Conservation (phyloP, 306 rosid species). For the Cucurbita ficifolia region DNA sequence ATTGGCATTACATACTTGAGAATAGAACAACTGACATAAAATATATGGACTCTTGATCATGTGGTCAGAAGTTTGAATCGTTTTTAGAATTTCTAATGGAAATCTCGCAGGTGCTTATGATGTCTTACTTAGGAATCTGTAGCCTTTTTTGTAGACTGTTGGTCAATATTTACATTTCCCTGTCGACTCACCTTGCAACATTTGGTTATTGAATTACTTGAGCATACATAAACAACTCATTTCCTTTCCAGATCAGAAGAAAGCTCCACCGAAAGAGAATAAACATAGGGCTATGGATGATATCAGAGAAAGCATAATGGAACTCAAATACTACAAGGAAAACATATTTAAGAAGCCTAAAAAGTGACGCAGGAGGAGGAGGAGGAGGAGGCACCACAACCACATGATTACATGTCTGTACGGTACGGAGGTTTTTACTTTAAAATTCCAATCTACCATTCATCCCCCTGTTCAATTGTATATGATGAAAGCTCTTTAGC, state of each 20-base stretch:
- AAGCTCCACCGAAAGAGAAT: conserved; percentile 49
- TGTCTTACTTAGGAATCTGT: neutral
- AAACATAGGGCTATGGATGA: conserved; percentile 96
- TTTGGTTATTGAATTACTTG: neutral
- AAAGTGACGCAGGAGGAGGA: conserved; percentile 25
- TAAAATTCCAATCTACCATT: neutral
- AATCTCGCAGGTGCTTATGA: neutral
- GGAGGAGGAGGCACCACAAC: neutral
- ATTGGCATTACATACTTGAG: neutral
- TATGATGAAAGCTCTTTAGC: neutral
- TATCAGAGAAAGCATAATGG: conserved; percentile 74
- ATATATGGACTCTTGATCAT: too few species aligned
- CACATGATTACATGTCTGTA: neutral
- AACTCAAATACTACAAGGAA: conserved; percentile 64
- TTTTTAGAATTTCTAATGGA: neutral
- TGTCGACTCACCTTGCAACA: neutral
- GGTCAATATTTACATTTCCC: neutral
- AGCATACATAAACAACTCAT: neutral
- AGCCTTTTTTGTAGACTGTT: neutral
- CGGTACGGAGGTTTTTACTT: neutral
- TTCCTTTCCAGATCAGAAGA: conserved; percentile 43
- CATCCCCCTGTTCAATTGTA: neutral
- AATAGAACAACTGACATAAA: too few species aligned
- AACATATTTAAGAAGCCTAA: conserved; percentile 57
- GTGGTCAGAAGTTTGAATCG: too few species aligned